These are phyloP conservation scores for Ilyonectria mors-panacis DNA, from an alignment of 2,329 filamentous ascomycete species.

Conservation along the genomic window DNA sequence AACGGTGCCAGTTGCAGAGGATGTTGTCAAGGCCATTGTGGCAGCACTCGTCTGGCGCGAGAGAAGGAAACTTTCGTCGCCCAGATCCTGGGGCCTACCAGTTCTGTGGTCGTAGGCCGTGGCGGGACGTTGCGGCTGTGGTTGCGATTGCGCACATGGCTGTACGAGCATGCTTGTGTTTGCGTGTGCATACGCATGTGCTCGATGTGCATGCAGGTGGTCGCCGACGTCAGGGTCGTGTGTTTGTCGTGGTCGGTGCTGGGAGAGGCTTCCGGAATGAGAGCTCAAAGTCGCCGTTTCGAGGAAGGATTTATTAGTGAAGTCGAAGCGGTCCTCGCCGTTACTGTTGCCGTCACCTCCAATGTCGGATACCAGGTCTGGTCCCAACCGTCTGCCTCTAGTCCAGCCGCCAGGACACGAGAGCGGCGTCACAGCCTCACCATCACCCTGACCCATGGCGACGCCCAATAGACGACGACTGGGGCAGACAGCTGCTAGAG, in stretches of 20 bases:
- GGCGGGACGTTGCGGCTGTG: slow-evolving; percentile 35
- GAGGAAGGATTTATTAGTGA: slow-evolving; percentile 47
- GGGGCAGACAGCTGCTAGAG: slow-evolving; percentile 31
- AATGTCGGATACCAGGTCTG: slow-evolving; percentile 34
- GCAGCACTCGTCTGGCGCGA: slow-evolving; percentile 45
- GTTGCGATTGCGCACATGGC: slow-evolving; percentile 31
- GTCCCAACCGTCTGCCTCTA: slow-evolving; percentile 36
- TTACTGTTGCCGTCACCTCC: slow-evolving; percentile 33
- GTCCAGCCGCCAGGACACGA: slow-evolving; percentile 40
- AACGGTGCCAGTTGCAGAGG: slow-evolving; percentile 22
- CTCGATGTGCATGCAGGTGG: slow-evolving; percentile 35
- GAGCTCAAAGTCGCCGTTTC: slow-evolving; percentile 48
- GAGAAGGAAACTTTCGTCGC: slow-evolving; percentile 43
- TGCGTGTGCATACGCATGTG: slow-evolving; percentile 39
- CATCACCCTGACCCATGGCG: slow-evolving; percentile 47
- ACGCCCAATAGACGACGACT: slow-evolving; percentile 37
- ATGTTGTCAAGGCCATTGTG: slow-evolving; percentile 38
- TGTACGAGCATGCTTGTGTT: slow-evolving; percentile 37
- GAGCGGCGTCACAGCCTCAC: slow-evolving; percentile 39
- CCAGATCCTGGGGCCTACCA: slow-evolving; percentile 35
- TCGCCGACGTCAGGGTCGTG: slow-evolving; percentile 26
- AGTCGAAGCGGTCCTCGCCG: slow-evolving; percentile 34
- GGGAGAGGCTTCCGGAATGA: slow-evolving; percentile 38
- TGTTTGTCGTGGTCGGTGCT: slow-evolving; percentile 28
- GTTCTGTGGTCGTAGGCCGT: slow-evolving; percentile 31